Conservation (phyloP, 129 eudicot genomes). For the Escallonia rubra region DNA sequence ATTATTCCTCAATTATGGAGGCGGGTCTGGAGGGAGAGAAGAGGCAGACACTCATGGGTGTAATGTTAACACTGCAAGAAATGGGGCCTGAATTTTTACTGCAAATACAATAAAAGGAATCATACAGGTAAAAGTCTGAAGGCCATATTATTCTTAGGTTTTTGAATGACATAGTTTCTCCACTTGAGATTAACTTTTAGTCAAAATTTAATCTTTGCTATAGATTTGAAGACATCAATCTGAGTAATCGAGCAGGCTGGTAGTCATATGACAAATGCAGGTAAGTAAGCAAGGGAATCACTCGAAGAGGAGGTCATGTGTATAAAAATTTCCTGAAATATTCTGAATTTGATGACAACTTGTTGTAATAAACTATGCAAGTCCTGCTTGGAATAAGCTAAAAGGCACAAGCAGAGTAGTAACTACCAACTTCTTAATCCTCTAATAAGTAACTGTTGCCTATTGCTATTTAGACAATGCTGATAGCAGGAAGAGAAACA, state of each 20-base stretch:
- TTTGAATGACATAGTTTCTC: not conserved
- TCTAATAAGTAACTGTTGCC: not conserved
- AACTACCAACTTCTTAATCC: not conserved
- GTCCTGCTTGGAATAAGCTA: not conserved
- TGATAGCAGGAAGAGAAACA: slow-evolving; percentile 17
- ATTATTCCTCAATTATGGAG: not conserved
- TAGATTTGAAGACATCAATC: not conserved
- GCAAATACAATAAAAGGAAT: not conserved
- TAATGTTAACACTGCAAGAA: not conserved
- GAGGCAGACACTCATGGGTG: not conserved
- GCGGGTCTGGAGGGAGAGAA: not conserved
- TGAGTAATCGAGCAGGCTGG: too few relatives aligned
- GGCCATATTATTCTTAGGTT: too few relatives aligned
- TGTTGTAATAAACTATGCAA: not conserved
- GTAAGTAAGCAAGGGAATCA: too few relatives aligned
- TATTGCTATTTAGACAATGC: slow-evolving; percentile 8
- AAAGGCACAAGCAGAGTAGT: not conserved
- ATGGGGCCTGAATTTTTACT: not conserved
- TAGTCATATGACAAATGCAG: too few relatives aligned
- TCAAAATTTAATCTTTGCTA: not conserved
- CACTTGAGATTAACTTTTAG: not conserved
- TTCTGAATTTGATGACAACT: too few relatives aligned
- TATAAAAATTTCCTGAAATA: too few relatives aligned
- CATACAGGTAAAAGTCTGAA: not conserved
- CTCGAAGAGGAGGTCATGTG: too few relatives aligned